Percentiles rank a stretch among this genome's conserved stretches.
Evolutionary conservation across 805 yeast genomes (phyloP).

Genomic region (Candida khao-thaluensis): DNA sequence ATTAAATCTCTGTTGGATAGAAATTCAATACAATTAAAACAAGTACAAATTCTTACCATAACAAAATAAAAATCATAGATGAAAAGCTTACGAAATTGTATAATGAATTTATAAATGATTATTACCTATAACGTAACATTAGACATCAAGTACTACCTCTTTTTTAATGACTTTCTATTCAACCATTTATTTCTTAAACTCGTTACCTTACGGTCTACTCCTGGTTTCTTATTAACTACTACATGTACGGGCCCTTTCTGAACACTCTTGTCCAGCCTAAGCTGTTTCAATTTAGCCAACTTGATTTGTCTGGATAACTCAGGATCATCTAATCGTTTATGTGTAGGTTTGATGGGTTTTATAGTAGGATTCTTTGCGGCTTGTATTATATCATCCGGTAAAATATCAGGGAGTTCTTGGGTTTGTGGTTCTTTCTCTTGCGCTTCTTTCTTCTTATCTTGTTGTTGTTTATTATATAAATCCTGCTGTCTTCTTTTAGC

Average conservation of each 20-base stretch:
- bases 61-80: too few species aligned
- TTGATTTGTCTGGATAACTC: conserved; percentile 31
- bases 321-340: conserved; percentile 31
- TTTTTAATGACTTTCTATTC: conserved; percentile 37
- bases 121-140: too few species aligned
- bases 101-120: too few species aligned
- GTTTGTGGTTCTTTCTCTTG: neutral
- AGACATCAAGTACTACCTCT: too few species aligned
- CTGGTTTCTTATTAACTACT: conserved; percentile 27
- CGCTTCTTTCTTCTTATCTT: conserved; percentile 23
- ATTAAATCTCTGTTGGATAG: too few species aligned
- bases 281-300: conserved; percentile 31
- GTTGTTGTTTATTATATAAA: conserved; percentile 34
- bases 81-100: too few species aligned
- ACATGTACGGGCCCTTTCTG: conserved; percentile 44
- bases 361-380: conserved; percentile 14
- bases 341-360: conserved; percentile 22
- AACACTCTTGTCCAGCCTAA: conserved; percentile 24
- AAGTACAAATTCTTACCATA: too few species aligned
- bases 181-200: conserved; percentile 39
- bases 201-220: conserved; percentile 35
- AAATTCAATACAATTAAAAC: too few species aligned
- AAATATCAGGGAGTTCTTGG: conserved; percentile 36
- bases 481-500: conserved; percentile 38
- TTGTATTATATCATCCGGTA: conserved; percentile 41